Evolutionary conservation across 805 yeast species (phyloP), one percentile per base, ranked within the genome.

Genomic region (Wickerhamomyces alni): DNA sequence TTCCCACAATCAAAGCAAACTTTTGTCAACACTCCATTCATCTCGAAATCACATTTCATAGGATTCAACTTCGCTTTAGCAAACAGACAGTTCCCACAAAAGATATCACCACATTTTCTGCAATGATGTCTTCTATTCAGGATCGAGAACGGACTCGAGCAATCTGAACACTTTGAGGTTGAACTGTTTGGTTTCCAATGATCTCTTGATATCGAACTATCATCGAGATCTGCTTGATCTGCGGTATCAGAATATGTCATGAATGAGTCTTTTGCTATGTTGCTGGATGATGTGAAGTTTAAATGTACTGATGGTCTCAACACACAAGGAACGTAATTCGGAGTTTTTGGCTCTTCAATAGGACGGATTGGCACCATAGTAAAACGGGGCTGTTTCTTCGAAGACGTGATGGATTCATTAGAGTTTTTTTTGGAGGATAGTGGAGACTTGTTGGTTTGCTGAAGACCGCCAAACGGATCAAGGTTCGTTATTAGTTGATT

Each of bases 301-400:
- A 21, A 21, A 9, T 21, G 6, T 7, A 44, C 43, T 4, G 63
- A 56, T 4, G 66, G 59, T 54, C 80, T 69, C 36, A 85, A 63
- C 19, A 85, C 95, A 1, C 93, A 89, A 0, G 95, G 95, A 0
- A 81, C 67, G 52, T 83, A 86, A 63, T 84, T 66, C 10, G 93
- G 93, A 41, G 80, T 78, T 53, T 82, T 70, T 47, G 80, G 82
- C 30, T 79, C 80, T 40, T 80, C 75, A 42, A 84, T 75, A 51
- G 82, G 87, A 51, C 78, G 79, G 17, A 81, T 37, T 10, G 60
- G 60, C 2, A 43, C 43, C 40, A 45, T 34, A 13, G 44, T 45
- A 36, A 51, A 47, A 9, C 48, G 39, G 3, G 52, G 51, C 1
- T 33, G 32, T 28, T 46, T 51, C 25, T 42, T 47, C 2, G 47